Evolutionary conservation across 164 flowering plant species (phyloP).

Genomic region (Aristolochia californica): DNA sequence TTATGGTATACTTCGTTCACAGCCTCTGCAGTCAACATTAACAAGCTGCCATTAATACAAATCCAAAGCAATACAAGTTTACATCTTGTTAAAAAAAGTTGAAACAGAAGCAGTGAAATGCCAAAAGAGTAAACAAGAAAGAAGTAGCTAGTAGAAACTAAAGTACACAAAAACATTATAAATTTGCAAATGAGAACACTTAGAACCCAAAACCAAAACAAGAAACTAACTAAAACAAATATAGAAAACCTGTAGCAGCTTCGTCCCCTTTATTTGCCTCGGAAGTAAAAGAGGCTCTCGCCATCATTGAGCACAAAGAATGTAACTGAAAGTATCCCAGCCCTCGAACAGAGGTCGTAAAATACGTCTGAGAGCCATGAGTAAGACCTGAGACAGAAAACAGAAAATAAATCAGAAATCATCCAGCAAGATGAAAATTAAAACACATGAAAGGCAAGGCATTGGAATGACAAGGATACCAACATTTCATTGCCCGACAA

Average conservation of each 20-base stretch:
- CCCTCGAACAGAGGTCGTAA: not conserved
- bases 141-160: too few relatives aligned
- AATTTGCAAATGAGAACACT: too few relatives aligned
- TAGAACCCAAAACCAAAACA: not conserved
- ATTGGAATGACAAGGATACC: too few relatives aligned
- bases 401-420: not conserved
- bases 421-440: too few relatives aligned
- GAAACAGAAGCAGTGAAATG: not conserved
- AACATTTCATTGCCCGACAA: too few relatives aligned
- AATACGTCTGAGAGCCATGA: not conserved
- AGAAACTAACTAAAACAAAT: slow-evolving; percentile 1
- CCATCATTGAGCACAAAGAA: not conserved
- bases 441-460: not conserved
- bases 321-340: not conserved
- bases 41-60: not conserved
- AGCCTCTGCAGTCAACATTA: slow-evolving; percentile 32
- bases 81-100: not conserved
- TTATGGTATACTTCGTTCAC: slow-evolving; percentile 65
- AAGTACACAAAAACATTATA: too few relatives aligned
- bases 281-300: slow-evolving; percentile 5
- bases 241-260: slow-evolving; percentile 4
- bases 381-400: not conserved
- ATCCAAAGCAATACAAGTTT: not conserved
- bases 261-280: not conserved
- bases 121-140: slow-evolving; percentile 1